These are phyloP conservation scores for Plasmodium relictum DNA, from an alignment of 169 alveolate species.

Conservation along the genomic window DNA sequence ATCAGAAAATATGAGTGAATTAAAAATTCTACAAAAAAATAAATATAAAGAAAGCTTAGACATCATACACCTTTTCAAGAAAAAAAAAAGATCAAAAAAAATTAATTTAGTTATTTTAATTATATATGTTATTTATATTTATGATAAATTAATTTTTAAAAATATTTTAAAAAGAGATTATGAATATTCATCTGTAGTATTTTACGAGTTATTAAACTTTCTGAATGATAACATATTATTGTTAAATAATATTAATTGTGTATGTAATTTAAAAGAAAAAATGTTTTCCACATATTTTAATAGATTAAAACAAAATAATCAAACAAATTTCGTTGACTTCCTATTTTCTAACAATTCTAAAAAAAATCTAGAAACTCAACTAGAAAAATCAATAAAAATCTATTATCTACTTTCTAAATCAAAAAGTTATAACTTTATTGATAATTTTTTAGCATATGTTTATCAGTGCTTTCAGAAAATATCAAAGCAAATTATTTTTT, in stretches of 20 bases:
- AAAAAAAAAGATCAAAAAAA: constrained; percentile 44
- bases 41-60: constrained; percentile 64
- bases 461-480: constrained; percentile 72
- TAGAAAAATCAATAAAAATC: constrained; percentile 46
- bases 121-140: constrained; percentile 47
- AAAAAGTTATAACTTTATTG: constrained; percentile 61
- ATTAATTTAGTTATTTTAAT: constrained; percentile 57
- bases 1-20: constrained; percentile 43
- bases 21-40: constrained; percentile 45
- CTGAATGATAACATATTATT: constrained; percentile 14
- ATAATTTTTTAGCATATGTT: constrained; percentile 53
- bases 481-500: constrained; percentile 64
- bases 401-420: constrained; percentile 57
- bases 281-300: constrained; percentile 42
- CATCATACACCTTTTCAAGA: constrained; percentile 30
- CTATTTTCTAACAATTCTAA: constrained; percentile 61
- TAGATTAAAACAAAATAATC: constrained; percentile 74
- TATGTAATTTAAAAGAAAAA: constrained; percentile 46
- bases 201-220: constrained; percentile 29
- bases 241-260: constrained; percentile 35
- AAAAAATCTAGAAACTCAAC: constrained; percentile 28
- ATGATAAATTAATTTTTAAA: constrained; percentile 63
- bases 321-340: constrained; percentile 53
- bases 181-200: constrained; percentile 47
- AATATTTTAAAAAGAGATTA: constrained; percentile 56